Evolutionary conservation across 495 filamentous ascomycete genomes (phyloP).

Genomic region (Penicillium manginii): DNA sequence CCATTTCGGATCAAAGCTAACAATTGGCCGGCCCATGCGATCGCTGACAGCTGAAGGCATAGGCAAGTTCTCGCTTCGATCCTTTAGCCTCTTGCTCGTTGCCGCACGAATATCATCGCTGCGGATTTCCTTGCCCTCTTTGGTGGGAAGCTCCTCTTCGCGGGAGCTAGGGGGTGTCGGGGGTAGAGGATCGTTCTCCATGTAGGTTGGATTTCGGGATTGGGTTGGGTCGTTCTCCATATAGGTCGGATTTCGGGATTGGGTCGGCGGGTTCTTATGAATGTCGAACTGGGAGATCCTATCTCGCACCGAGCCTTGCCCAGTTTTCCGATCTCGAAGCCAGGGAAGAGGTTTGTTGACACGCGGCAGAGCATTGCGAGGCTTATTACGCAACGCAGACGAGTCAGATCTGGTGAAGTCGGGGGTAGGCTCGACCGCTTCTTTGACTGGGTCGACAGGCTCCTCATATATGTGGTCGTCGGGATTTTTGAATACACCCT

Average conservation of each 20-base stretch:
- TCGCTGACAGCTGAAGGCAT: constrained; percentile 86
- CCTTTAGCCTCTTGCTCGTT: constrained; percentile 86
- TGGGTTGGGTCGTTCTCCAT: constrained; percentile 63
- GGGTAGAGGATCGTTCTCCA: constrained; percentile 57
- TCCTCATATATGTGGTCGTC: constrained; percentile 92
- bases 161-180: constrained; percentile 30
- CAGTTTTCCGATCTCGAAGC: constrained; percentile 32
- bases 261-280: constrained; percentile 74
- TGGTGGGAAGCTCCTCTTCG: constrained; percentile 45
- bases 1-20: constrained; percentile 88
- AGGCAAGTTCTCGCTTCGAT: constrained; percentile 82
- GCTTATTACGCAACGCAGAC: constrained; percentile 55
- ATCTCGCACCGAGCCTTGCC: constrained; percentile 49
- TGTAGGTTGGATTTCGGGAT: constrained; percentile 74
- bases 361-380: constrained; percentile 62
- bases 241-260: constrained; percentile 75
- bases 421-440: constrained; percentile 35
- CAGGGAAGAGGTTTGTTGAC: constrained; percentile 47
- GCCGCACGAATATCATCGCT: constrained; percentile 84
- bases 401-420: constrained; percentile 45
- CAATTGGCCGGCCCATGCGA: constrained; percentile 81
- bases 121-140: constrained; percentile 79
- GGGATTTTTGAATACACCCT: constrained; percentile 56
- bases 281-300: constrained; percentile 71
- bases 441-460: constrained; percentile 51